phyloP scores from a whole-genome alignment of 2,329 filamentous ascomycete genomes.

The Epicoccum sorghinum region DNA sequence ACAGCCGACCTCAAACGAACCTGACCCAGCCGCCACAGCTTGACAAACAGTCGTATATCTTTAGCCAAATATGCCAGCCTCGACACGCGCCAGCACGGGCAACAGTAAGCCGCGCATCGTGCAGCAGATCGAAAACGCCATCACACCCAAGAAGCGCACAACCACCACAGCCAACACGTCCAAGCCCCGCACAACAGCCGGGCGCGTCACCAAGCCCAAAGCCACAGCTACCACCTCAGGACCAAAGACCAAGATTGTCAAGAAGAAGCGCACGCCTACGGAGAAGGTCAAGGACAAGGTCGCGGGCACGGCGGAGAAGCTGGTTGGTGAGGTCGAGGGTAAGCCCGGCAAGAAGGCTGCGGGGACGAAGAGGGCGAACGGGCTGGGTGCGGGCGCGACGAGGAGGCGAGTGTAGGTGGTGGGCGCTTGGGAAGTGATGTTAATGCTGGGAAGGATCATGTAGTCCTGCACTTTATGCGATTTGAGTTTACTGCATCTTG shows the following conservation, averaged over 20 bases:
- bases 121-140: conserved; percentile 55
- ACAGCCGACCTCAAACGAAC: too few species aligned
- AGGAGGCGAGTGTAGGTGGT: not conserved
- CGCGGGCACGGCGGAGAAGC: conserved; percentile 32
- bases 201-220: conserved; percentile 36
- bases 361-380: conserved; percentile 10
- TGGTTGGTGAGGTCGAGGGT: conserved; percentile 28
- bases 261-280: conserved; percentile 34
- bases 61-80: conserved; percentile 9
- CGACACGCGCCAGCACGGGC: conserved; percentile 18
- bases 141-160: conserved; percentile 42
- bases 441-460: too few species aligned
- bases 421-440: not conserved
- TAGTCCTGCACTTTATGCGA: too few species aligned
- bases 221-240: conserved; percentile 16
- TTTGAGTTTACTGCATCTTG: too few species aligned
- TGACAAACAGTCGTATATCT: not conserved
- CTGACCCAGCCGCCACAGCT: not conserved
- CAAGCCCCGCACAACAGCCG: conserved; percentile 38
- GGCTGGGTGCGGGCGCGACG: conserved; percentile 4
- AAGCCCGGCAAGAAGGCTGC: conserved; percentile 38
- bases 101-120: conserved; percentile 60
- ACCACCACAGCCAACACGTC: conserved; percentile 48
- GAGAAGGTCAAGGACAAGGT: conserved; percentile 38
- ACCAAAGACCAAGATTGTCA: conserved; percentile 27